Evolutionary conservation across 2,329 filamentous ascomycete genomes (phyloP).

Genomic region (Fusarium begoniae): DNA sequence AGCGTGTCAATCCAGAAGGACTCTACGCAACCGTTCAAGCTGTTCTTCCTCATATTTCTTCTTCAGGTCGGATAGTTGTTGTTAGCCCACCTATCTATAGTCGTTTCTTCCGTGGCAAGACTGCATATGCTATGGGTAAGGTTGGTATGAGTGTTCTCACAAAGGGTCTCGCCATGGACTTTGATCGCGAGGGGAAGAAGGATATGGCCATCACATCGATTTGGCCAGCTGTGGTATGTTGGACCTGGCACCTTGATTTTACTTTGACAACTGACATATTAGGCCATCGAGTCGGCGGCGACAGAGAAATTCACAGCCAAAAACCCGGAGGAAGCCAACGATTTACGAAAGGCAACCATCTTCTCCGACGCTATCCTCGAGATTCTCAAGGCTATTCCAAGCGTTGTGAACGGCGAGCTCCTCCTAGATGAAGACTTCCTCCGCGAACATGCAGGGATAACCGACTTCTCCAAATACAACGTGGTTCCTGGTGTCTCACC

Average conservation of each 20-base stretch:
- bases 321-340: slow-evolving; percentile 58
- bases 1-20: slow-evolving; percentile 77
- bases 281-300: slow-evolving; percentile 78
- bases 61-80: slow-evolving; percentile 73
- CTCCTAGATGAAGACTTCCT: slow-evolving; percentile 86
- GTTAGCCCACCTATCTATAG: slow-evolving; percentile 87
- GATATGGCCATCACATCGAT: slow-evolving; percentile 83
- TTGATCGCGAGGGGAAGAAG: slow-evolving; percentile 68
- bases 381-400: slow-evolving; percentile 69
- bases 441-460: slow-evolving; percentile 67
- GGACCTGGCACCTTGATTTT: neutral
- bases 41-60: slow-evolving; percentile 70
- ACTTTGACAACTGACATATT: neutral
- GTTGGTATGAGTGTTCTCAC: slow-evolving; percentile 84
- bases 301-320: slow-evolving; percentile 63
- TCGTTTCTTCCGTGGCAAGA: slow-evolving; percentile 86
- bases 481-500: slow-evolving; percentile 72
- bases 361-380: slow-evolving; percentile 83
- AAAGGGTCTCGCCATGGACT: slow-evolving; percentile 85
- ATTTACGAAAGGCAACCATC: slow-evolving; percentile 76
- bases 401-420: slow-evolving; percentile 74
- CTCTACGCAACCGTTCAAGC: slow-evolving; percentile 78
- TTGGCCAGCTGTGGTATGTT: slow-evolving; percentile 78
- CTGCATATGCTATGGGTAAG: slow-evolving; percentile 82
- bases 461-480: slow-evolving; percentile 77